Conservation (phyloP, 2,329 filamentous ascomycete species). For the Ophiocordyceps camponoti-saundersi region DNA sequence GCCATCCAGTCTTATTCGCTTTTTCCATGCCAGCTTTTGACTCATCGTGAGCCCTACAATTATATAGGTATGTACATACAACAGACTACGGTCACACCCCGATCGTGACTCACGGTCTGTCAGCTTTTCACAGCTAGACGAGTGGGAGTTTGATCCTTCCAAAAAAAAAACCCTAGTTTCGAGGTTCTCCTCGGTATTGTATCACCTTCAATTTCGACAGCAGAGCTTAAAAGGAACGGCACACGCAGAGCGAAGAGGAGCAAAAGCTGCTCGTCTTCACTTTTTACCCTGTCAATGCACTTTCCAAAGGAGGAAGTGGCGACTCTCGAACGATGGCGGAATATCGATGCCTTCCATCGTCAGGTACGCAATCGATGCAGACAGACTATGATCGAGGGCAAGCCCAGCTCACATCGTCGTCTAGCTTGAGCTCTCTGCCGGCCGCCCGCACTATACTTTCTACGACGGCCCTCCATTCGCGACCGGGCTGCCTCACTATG, state of each 20-base stretch:
- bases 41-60: no score
- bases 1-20: no score
- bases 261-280: neutral
- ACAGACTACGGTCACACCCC: no score
- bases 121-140: no score
- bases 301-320: conserved; percentile 85
- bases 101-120: no score
- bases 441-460: conserved; percentile 76
- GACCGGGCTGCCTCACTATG: conserved; percentile 50
- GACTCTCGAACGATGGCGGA: conserved; percentile 72
- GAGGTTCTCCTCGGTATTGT: no score
- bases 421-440: conserved; percentile 61
- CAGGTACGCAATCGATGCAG: conserved; percentile 35
- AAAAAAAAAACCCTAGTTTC: no score
- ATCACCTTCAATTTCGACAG: no score
- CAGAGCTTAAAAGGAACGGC: neutral
- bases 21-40: no score
- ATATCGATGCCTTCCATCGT: conserved; percentile 79
- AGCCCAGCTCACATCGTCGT: neutral
- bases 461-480: conserved; percentile 77
- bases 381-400: neutral
- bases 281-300: conserved; percentile 57
- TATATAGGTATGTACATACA: no score
- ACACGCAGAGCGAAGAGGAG: neutral
- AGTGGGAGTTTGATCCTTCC: no score